phyloP scores from a whole-genome alignment of 2,329 filamentous ascomycete genomes.

The Colletotrichum tofieldiae region DNA sequence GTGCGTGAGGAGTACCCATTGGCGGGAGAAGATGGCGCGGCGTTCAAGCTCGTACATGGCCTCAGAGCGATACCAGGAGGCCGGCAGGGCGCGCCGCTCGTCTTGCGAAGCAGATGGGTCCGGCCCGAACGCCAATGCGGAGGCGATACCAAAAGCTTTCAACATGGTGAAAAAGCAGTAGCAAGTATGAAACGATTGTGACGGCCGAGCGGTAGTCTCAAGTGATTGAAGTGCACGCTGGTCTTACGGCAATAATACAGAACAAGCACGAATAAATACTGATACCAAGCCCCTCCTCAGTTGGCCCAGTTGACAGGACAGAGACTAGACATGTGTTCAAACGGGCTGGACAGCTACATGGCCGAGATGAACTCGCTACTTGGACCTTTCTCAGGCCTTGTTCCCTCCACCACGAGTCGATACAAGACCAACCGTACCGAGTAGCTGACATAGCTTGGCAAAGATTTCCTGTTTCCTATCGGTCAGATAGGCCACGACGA shows the following conservation, averaged over 20 bases:
- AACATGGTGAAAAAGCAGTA: not conserved
- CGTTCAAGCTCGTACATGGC: slow-evolving; percentile 59
- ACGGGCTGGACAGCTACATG: not conserved
- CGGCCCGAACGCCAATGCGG: not conserved
- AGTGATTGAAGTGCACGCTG: not conserved
- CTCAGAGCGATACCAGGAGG: slow-evolving; percentile 45
- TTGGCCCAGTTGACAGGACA: not conserved
- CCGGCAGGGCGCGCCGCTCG: slow-evolving; percentile 43
- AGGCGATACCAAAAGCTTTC: not conserved
- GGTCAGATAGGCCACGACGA: not conserved
- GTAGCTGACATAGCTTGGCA: not conserved
- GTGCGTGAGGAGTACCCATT: slow-evolving; percentile 50
- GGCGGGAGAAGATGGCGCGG: slow-evolving; percentile 57
- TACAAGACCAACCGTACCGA: not conserved
- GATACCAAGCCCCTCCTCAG: not conserved
- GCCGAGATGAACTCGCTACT: not conserved
- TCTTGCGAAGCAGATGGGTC: not conserved
- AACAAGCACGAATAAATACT: not conserved
- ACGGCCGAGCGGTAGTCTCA: not conserved
- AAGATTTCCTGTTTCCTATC: not conserved
- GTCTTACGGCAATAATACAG: not conserved
- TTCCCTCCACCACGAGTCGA: not conserved
- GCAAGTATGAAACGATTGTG: not conserved
- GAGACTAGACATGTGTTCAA: not conserved
- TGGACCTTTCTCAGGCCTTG: too few species aligned